These are phyloP conservation scores for Tolypocladium tropicale DNA, from an alignment of 2,329 filamentous ascomycete genomes.

Conservation along the genomic window DNA sequence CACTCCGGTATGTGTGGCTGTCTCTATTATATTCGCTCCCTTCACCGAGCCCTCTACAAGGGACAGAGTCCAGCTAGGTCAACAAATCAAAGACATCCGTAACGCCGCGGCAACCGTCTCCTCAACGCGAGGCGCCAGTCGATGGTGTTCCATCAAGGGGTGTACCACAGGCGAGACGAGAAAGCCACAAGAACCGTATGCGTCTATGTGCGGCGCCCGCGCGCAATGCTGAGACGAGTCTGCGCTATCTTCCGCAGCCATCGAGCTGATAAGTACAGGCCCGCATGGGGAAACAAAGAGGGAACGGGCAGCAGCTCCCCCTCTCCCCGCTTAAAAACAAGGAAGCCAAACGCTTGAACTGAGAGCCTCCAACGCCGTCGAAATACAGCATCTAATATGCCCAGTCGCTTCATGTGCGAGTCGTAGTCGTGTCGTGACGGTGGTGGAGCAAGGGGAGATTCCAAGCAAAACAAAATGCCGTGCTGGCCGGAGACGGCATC, in stretches of 20 bases:
- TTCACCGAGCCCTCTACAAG: neutral
- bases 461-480: neutral
- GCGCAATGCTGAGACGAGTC: neutral
- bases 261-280: neutral
- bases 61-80: neutral
- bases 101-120: neutral
- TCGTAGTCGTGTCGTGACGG: slow-evolving; percentile 1
- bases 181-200: neutral
- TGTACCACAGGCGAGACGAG: neutral
- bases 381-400: neutral
- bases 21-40: neutral
- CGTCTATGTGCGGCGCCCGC: neutral
- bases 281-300: neutral
- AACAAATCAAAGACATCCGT: neutral
- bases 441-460: neutral
- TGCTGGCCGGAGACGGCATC: neutral
- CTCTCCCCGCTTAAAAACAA: neutral
- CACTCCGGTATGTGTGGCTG: neutral
- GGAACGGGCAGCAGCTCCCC: neutral
- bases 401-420: slow-evolving; percentile 1
- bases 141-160: neutral
- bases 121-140: neutral
- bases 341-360: neutral
- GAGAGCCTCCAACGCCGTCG: neutral
- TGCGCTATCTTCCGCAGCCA: neutral